Conservation (phyloP, 306 rosid genomes). For the Medicago arabica region DNA sequence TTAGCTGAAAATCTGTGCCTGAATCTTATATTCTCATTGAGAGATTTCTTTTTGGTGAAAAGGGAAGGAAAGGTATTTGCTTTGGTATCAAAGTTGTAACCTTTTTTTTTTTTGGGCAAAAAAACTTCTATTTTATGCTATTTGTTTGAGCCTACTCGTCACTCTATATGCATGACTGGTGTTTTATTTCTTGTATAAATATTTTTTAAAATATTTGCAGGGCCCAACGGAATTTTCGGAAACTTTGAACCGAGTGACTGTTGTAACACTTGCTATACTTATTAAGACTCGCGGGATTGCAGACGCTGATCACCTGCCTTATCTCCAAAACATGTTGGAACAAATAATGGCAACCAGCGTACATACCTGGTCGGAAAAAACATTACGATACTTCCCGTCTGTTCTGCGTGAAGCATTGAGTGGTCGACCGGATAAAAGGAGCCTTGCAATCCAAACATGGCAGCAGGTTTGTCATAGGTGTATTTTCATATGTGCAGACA, state of each 20-base stretch:
- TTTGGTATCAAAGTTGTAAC: conserved; percentile 43
- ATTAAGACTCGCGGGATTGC: conserved; percentile 96
- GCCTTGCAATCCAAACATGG: conserved; percentile 87
- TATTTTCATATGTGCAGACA: conserved; percentile 38
- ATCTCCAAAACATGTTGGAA: conserved; percentile 86
- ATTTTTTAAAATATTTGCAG: conserved; percentile 53
- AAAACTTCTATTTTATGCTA: not conserved
- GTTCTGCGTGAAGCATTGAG: conserved; percentile 82
- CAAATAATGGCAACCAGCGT: conserved; percentile 84
- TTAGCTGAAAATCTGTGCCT: conserved; percentile 96
- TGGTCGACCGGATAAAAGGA: conserved; percentile 75
- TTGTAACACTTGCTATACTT: conserved; percentile 89
- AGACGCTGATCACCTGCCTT: conserved; percentile 93
- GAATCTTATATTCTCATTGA: conserved; percentile 87
- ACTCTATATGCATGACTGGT: conserved; percentile 32
- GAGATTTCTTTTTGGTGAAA: conserved; percentile 94
- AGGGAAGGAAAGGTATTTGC: conserved; percentile 91
- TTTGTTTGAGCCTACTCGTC: conserved; percentile 23
- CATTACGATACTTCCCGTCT: conserved; percentile 81
- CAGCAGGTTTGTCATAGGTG: conserved; percentile 73
- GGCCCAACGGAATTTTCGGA: conserved; percentile 97
- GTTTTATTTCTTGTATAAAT: conserved; percentile 21
- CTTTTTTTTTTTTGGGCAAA: not conserved
- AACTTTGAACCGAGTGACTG: conserved; percentile 83
- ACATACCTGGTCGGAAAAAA: conserved; percentile 97